A percentile compares a stretch with the other conserved stretches of the same genome.
phyloP scores from a whole-genome alignment of 768 basidiomycete genomes.

The Naganishia vaughanmartiniae region DNA sequence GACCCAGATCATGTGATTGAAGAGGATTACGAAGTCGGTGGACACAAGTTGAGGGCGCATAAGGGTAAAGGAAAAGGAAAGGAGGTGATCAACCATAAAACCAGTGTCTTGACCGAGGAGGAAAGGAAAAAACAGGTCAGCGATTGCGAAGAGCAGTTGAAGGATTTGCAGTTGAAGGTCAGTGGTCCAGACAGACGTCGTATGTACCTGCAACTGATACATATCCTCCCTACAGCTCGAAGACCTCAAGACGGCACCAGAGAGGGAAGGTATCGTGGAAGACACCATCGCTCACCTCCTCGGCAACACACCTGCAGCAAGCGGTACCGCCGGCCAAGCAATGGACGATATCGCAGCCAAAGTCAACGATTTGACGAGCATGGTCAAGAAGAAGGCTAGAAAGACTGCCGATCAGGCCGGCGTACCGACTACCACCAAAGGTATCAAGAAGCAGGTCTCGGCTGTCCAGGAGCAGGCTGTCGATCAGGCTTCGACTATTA shows the following conservation, averaged over 20 bases:
- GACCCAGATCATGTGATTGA: constrained; percentile 37
- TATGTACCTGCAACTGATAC: background rate
- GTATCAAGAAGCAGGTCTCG: constrained; percentile 2
- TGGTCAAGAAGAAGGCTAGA: constrained; percentile 81
- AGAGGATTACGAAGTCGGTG: constrained; percentile 20
- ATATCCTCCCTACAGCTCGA: constrained; percentile 63
- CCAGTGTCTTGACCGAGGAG: constrained; percentile 66
- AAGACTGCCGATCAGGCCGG: constrained; percentile 32
- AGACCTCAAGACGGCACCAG: constrained; percentile 78
- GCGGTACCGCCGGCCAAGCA: constrained; percentile 30
- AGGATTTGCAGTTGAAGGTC: constrained; percentile 82
- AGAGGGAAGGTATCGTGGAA: constrained; percentile 42
- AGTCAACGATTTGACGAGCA: constrained; percentile 80
- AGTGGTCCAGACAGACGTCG: background rate
- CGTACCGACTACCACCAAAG: background rate
- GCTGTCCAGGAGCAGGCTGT: background rate
- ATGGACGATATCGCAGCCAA: constrained; percentile 48
- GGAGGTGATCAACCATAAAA: constrained; percentile 40
- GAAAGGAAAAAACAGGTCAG: constrained; percentile 76
- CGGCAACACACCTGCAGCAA: constrained; percentile 34
- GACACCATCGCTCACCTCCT: constrained; percentile 48
- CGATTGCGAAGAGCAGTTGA: constrained; percentile 70
- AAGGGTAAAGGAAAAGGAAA: constrained; percentile 65
- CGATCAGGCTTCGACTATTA: constrained; percentile 4
- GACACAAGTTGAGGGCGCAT: constrained; percentile 54